Evolutionary conservation across 345 rosid species (phyloP).

Genomic region (Ceriops decandra): DNA sequence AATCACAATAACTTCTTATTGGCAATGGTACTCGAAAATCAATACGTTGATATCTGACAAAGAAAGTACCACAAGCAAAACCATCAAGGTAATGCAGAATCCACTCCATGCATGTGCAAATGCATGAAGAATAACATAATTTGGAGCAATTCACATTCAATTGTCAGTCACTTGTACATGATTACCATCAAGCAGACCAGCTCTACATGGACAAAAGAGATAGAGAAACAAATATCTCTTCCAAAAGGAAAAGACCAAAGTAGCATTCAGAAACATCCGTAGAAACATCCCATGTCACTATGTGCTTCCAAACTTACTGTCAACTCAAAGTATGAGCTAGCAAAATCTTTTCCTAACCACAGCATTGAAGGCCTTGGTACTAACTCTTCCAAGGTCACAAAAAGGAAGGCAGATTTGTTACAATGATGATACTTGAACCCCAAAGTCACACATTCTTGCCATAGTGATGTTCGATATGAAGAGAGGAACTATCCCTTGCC

Average conservation of each 20-base stretch:
- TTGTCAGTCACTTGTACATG: background rate
- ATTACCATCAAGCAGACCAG: background rate
- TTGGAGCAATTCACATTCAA: background rate
- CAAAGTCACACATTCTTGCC: no score
- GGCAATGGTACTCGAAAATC: conserved; percentile 84
- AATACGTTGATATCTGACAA: conserved; percentile 76
- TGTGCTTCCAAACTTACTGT: background rate
- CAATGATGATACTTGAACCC: background rate
- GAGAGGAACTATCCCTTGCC: no score
- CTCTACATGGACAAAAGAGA: no score
- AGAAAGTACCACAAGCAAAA: conserved; percentile 11
- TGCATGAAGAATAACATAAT: background rate
- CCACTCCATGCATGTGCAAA: background rate
- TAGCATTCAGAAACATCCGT: background rate
- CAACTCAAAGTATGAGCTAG: no score
- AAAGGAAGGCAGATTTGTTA: background rate
- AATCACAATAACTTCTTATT: conserved; percentile 57
- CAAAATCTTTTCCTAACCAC: background rate
- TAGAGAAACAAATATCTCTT: background rate
- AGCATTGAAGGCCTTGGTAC: background rate
- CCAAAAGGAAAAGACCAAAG: background rate
- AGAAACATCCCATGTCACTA: background rate
- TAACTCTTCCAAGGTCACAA: background rate
- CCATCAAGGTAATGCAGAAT: conserved; percentile 1
- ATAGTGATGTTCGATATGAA: no score